Evolutionary conservation across 768 basidiomycete genomes (phyloP).

Genomic region (Rhizopogon vulgaris): DNA sequence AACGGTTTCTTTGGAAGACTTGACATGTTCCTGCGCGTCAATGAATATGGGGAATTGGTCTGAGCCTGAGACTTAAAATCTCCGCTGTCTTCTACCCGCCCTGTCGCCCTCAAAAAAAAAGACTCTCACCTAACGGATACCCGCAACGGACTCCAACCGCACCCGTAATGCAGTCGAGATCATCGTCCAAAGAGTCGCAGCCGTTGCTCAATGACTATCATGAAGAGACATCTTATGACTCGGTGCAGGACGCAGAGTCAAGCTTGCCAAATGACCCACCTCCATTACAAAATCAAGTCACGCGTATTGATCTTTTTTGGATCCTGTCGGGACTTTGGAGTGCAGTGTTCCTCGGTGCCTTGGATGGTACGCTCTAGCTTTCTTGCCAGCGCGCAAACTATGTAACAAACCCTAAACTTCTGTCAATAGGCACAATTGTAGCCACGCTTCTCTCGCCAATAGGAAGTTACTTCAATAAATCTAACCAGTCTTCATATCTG

Average conservation of each 20-base stretch:
- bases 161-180: constrained; percentile 32
- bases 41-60: background rate
- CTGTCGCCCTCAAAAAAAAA: background rate
- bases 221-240: constrained; percentile 35
- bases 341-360: constrained; percentile 76
- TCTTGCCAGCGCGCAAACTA: background rate
- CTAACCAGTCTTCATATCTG: constrained; percentile 78
- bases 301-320: constrained; percentile 55
- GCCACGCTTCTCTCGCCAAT: constrained; percentile 82
- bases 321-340: constrained; percentile 77
- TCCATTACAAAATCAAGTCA: constrained; percentile 40
- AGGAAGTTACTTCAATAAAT: constrained; percentile 78
- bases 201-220: constrained; percentile 50
- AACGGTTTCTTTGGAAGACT: constrained; percentile 9
- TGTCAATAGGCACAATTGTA: constrained; percentile 62
- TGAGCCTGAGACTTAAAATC: constrained; percentile 4
- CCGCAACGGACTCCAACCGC: background rate
- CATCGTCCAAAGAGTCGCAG: constrained; percentile 45
- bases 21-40: constrained; percentile 12
- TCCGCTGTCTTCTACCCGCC: constrained; percentile 1
- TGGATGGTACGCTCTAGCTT: constrained; percentile 57
- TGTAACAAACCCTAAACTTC: constrained; percentile 1
- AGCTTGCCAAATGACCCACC: constrained; percentile 21
- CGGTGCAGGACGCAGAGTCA: constrained; percentile 31
- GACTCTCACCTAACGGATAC: constrained; percentile 4